Conservation (phyloP, 140 eudicot genomes). For the Artemisia princeps region DNA sequence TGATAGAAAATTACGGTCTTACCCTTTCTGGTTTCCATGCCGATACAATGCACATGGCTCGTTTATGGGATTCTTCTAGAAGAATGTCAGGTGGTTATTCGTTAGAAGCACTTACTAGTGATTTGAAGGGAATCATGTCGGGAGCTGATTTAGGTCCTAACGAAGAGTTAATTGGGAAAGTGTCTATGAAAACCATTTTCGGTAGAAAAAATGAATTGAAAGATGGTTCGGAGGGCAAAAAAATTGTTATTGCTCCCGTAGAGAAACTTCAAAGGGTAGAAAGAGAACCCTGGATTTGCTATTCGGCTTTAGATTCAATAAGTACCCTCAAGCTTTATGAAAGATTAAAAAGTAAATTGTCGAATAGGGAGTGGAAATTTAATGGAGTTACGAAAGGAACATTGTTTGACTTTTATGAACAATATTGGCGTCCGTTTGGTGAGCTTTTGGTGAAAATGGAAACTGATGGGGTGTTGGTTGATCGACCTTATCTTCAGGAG, state of each 20-base stretch:
- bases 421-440: constrained; percentile 93
- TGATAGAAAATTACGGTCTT: constrained; percentile 73
- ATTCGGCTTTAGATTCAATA: constrained; percentile 83
- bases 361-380: constrained; percentile 47
- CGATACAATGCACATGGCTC: constrained; percentile 99
- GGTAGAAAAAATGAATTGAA: constrained; percentile 67
- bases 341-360: constrained; percentile 53
- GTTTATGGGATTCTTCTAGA: constrained; percentile 90
- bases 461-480: constrained; percentile 82
- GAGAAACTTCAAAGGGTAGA: constrained; percentile 76
- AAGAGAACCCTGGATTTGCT: constrained; percentile 69
- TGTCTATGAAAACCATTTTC: constrained; percentile 81
- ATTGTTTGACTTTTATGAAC: constrained; percentile 59
- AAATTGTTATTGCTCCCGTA: constrained; percentile 63
- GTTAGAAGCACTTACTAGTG: constrained; percentile 80
- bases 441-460: constrained; percentile 94
- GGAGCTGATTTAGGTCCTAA: constrained; percentile 47
- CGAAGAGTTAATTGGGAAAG: constrained; percentile 70
- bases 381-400: constrained; percentile 51
- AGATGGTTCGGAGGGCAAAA: constrained; percentile 78
- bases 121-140: constrained; percentile 49
- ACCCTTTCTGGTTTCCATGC: constrained; percentile 82
- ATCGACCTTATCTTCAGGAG: constrained; percentile 66
- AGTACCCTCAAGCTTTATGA: constrained; percentile 87
- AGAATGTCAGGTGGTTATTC: constrained; percentile 81